Evolutionary conservation across 2,329 filamentous ascomycete species (phyloP).

Genomic region (Rhynchosporium agropyri): DNA sequence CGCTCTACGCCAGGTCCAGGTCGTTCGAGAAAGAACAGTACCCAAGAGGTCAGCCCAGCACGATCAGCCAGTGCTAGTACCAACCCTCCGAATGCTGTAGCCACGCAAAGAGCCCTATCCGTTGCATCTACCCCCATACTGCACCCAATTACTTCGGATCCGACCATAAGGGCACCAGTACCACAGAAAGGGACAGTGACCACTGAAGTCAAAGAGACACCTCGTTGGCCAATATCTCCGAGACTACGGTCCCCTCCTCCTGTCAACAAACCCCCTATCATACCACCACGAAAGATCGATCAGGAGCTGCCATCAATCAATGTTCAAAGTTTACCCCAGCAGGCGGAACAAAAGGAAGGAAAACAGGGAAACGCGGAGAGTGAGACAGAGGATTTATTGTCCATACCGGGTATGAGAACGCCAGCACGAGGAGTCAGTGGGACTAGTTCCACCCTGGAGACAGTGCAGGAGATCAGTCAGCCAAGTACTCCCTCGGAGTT

Average conservation of each 20-base stretch:
- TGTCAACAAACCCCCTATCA: constrained; percentile 50
- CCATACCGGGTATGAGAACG: constrained; percentile 54
- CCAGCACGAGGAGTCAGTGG: constrained; percentile 62
- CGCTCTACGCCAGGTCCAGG: constrained; percentile 43
- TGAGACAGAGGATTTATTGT: constrained; percentile 38
- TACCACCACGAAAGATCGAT: constrained; percentile 51
- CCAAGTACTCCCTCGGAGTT: constrained; percentile 65
- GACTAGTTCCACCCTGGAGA: constrained; percentile 72
- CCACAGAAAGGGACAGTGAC: constrained; percentile 62
- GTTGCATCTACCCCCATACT: constrained; percentile 69
- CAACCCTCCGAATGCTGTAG: constrained; percentile 62
- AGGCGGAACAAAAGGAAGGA: constrained; percentile 46
- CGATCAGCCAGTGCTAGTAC: constrained; percentile 52
- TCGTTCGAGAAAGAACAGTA: constrained; percentile 67
- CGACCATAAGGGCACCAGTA: constrained; percentile 60
- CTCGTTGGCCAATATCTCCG: constrained; percentile 77
- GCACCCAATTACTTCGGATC: constrained; percentile 62
- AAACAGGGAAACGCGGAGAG: constrained; percentile 29
- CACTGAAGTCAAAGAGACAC: constrained; percentile 57
- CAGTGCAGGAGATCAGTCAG: constrained; percentile 87
- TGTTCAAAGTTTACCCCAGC: constrained; percentile 51
- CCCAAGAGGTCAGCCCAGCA: constrained; percentile 64
- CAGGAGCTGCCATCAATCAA: constrained; percentile 55
- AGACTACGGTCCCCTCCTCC: constrained; percentile 78
- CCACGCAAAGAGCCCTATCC: constrained; percentile 65